phyloP scores from a whole-genome alignment of 2,329 filamentous ascomycete genomes.

The Metarhizium robertsii region DNA sequence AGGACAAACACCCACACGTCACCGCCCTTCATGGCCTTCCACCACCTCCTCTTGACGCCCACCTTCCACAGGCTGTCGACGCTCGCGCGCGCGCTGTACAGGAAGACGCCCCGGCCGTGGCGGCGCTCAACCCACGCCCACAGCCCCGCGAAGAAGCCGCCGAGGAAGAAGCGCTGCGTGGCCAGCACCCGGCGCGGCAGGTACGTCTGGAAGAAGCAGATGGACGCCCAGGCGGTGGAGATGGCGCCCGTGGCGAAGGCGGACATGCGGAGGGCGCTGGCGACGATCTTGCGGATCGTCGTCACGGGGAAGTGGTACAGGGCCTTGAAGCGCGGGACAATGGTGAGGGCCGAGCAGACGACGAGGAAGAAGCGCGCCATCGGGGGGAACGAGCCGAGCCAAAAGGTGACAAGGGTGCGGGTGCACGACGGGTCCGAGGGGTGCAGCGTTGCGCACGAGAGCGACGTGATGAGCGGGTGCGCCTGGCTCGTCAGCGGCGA shows the following conservation, averaged over 20 bases:
- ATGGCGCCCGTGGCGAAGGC: constrained; percentile 71
- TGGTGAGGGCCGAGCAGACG: constrained; percentile 58
- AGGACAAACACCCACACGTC: constrained; percentile 78
- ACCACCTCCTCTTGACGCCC: constrained; percentile 82
- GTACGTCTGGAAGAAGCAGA: constrained; percentile 79
- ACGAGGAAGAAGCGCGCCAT: constrained; percentile 70
- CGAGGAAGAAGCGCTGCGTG: constrained; percentile 81
- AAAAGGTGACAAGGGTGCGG: constrained; percentile 80
- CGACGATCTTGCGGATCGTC: constrained; percentile 56
- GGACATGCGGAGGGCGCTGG: constrained; percentile 62
- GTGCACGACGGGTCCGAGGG: constrained; percentile 80
- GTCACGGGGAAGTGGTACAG: constrained; percentile 62
- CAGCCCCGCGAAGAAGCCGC: constrained; percentile 74
- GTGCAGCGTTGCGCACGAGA: constrained; percentile 86
- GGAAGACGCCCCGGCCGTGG: constrained; percentile 57
- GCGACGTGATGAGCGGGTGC: constrained; percentile 74
- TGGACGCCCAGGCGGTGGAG: constrained; percentile 76
- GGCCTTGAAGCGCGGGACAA: constrained; percentile 57
- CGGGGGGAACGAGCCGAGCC: constrained; percentile 71
- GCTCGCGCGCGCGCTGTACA: constrained; percentile 71
- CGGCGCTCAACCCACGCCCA: constrained; percentile 72
- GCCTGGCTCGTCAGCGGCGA: constrained; percentile 73
- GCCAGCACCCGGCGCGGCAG: constrained; percentile 67
- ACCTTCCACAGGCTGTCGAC: constrained; percentile 87
- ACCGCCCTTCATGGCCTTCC: constrained; percentile 71